Evolutionary conservation across 1,284 basidiomycete species (phyloP).

Genomic region (Melanopsichium pennsylvanicum): DNA sequence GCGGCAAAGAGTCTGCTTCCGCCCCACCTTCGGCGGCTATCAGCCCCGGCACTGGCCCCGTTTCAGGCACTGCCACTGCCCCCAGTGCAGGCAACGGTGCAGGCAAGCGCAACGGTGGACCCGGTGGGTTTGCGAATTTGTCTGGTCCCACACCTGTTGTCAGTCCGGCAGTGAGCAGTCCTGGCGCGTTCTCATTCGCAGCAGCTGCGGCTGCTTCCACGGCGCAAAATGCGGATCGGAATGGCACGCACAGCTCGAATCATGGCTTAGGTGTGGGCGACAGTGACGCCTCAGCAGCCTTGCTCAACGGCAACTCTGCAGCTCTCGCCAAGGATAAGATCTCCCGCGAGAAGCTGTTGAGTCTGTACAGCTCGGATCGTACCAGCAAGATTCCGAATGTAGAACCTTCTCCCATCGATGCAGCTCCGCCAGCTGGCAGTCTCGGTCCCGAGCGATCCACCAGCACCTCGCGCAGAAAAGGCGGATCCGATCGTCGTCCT

Average conservation of each 20-base stretch:
- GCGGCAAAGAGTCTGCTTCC: slow-evolving; percentile 28
- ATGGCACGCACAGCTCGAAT: slow-evolving; percentile 14
- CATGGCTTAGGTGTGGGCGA: slow-evolving; percentile 13
- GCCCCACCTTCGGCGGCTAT: slow-evolving; percentile 19
- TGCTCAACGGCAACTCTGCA: slow-evolving; percentile 26
- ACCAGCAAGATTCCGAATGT: slow-evolving; percentile 19
- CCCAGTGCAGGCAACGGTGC: slow-evolving; percentile 5
- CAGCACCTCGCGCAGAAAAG: slow-evolving; percentile 39
- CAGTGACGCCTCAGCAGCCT: slow-evolving; percentile 19
- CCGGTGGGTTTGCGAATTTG: slow-evolving; percentile 29
- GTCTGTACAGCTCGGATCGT: slow-evolving; percentile 54
- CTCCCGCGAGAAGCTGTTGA: slow-evolving; percentile 49
- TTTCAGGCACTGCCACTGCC: slow-evolving; percentile 14
- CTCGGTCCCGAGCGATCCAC: slow-evolving; percentile 25
- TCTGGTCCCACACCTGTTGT: slow-evolving; percentile 33
- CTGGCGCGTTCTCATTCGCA: slow-evolving; percentile 59
- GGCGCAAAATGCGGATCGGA: slow-evolving; percentile 26
- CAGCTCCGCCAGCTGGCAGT: slow-evolving; percentile 7
- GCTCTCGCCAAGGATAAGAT: slow-evolving; percentile 38
- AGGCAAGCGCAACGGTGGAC: slow-evolving; percentile 34
- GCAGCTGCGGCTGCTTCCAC: slow-evolving; percentile 47
- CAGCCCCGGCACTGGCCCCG: slow-evolving; percentile 21
- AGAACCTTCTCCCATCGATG: slow-evolving; percentile 29
- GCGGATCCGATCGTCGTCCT: slow-evolving; percentile 28
- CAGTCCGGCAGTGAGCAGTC: slow-evolving; percentile 45